Evolutionary conservation across 805 yeast species (phyloP), one percentile per base, ranked within the genome.

Genomic region (Candida silvicultrix): DNA sequence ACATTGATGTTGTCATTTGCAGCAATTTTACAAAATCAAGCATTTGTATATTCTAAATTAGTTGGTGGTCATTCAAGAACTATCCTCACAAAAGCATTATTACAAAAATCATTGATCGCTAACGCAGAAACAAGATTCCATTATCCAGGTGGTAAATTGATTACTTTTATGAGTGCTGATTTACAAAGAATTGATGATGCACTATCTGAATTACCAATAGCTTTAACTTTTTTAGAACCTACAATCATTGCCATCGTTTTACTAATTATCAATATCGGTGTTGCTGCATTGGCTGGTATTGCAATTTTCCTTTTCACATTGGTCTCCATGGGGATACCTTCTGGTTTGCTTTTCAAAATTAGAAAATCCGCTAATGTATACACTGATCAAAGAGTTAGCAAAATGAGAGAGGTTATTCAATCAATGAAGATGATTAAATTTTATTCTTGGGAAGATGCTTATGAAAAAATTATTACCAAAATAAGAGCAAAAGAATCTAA

Each of bases 401-500:
- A 68, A 51, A 72, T 80, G 49, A 76, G 81, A 53, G 87, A 82
- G 56, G 73, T 80, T 12, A 64, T 82, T 48, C 72, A 70, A 50
- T 73, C 77, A 54, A 73, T 82, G 64, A 80, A 77, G 53, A 73
- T 83, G 59, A 83, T 87, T 63, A 87, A 87, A 66, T 83, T 74
- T 61, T 88, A 87, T 59, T 81, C 90, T 2, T 87, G 95, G 95
- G 96, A 88, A 65, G 71, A 70, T n/a, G 86, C 95, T 1, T 88
- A 85, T 60, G 67, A 70, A 40, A 63, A 69, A 9, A 62, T 73
- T 39, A 71, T 88, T 35, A 56, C 75, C 4, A 67, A 67, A 4
- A 67, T 76, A 19, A 73, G 96, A 54, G 52, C 55, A 1, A 59
- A 66, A n/a, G 95, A 87, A 63, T 77, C 83, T 75, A 50, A 54